Evolutionary conservation across 1,139 yeast species (phyloP).

Genomic region (Zygoascus meyerae): DNA sequence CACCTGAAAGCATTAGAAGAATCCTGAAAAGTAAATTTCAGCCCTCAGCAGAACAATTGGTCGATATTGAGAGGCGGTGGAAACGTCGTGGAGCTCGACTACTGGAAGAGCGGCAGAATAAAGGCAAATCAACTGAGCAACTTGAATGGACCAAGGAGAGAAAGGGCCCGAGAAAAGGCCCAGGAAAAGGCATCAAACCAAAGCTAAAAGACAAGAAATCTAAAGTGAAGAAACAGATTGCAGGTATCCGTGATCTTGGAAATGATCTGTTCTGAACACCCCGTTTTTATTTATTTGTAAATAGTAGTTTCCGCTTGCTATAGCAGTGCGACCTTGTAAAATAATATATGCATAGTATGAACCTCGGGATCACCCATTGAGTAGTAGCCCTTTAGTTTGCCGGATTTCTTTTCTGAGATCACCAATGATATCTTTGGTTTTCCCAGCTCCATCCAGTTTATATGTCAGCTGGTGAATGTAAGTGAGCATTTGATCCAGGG

Average conservation of each 20-base stretch:
- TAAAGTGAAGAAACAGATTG: not conserved
- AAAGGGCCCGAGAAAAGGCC: not conserved
- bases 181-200: not conserved
- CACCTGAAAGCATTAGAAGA: conserved; percentile 80
- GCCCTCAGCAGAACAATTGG: conserved; percentile 52
- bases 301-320: not conserved
- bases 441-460: not conserved
- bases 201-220: not conserved
- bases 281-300: conserved; percentile 4
- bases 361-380: not conserved
- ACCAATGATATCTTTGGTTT: not conserved
- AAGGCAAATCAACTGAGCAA: conserved; percentile 7
- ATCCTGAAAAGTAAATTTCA: conserved; percentile 73
- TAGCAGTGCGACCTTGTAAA: not conserved
- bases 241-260: not conserved
- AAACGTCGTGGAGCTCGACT: conserved; percentile 40
- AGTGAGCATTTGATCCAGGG: not conserved
- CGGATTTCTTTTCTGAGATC: conserved; percentile 7
- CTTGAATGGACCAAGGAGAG: conserved; percentile 12
- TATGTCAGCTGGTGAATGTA: conserved; percentile 4
- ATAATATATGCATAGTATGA: not conserved
- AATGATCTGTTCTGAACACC: not conserved
- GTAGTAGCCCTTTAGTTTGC: conserved; percentile 2
- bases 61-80: conserved; percentile 45
- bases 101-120: conserved; percentile 10